These are phyloP conservation scores for Candida chilensis DNA, from an alignment of 805 yeast genomes.

Conservation along the genomic window DNA sequence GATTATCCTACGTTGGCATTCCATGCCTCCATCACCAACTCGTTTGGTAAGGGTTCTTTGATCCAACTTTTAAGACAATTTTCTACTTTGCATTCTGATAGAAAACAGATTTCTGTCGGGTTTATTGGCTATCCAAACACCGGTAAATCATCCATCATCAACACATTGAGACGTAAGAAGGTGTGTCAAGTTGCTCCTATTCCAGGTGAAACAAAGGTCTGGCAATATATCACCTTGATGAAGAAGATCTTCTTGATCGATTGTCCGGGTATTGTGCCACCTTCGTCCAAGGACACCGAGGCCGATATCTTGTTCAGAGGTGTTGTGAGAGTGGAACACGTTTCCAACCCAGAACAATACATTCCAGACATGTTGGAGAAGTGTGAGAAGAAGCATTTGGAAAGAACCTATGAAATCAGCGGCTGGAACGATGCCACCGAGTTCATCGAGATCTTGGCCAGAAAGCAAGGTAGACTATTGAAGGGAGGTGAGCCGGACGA, in stretches of 20 bases:
- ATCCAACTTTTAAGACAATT: constrained; percentile 92
- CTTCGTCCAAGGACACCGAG: constrained; percentile 80
- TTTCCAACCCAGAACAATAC: constrained; percentile 89
- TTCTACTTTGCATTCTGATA: constrained; percentile 80
- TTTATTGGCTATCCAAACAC: constrained; percentile 97
- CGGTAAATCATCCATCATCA: constrained; percentile 95
- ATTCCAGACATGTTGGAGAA: constrained; percentile 79
- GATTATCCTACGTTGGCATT: constrained; percentile 93
- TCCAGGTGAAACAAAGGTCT: constrained; percentile 97
- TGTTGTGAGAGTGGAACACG: constrained; percentile 98
- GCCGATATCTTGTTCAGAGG: constrained; percentile 92
- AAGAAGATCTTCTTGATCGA: constrained; percentile 91
- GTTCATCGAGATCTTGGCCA: constrained; percentile 83
- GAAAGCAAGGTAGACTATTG: constrained; percentile 84
- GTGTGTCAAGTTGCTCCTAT: constrained; percentile 97
- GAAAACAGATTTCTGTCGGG: constrained; percentile 95
- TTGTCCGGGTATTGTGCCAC: constrained; percentile 99
- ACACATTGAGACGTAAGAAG: constrained; percentile 88
- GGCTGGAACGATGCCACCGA: constrained; percentile 81
- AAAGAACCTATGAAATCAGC: constrained; percentile 88
- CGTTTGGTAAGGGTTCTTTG: constrained; percentile 95
- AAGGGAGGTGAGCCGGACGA: constrained; percentile 99
- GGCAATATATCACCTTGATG: constrained; percentile 98
- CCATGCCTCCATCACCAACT: constrained; percentile 95
- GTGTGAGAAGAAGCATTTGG: constrained; percentile 84